A percentile compares a stretch with the other conserved stretches of the same genome.
Conservation (phyloP, 352 stramenopile genomes). For the Achlya hypogyna region DNA sequence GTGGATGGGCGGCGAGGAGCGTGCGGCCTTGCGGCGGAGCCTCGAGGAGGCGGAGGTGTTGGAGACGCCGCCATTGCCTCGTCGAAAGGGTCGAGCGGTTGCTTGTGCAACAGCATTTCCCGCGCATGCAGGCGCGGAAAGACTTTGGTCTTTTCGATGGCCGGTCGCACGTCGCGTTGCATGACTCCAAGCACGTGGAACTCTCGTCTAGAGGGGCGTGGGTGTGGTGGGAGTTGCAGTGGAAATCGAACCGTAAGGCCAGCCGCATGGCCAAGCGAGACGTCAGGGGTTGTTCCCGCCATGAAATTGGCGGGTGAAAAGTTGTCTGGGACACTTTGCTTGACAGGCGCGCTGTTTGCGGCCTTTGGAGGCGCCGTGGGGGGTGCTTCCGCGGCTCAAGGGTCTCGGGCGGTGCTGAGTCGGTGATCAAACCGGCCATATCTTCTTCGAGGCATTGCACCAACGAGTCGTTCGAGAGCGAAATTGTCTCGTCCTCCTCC, state of each 20-base stretch:
- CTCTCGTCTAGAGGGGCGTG: constrained; percentile 19
- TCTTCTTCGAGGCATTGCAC: background rate
- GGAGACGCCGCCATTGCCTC: background rate
- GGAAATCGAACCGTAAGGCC: constrained; percentile 41
- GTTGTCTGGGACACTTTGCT: background rate
- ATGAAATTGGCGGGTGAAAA: constrained; percentile 19
- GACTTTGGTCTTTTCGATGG: background rate
- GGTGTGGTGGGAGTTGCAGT: no score
- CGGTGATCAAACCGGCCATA: no score
- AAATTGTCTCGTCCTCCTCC: background rate
- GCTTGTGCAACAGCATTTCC: background rate
- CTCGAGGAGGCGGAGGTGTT: background rate
- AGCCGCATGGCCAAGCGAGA: constrained; percentile 45
- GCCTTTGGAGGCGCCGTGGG: constrained; percentile 1
- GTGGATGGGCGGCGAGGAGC: background rate
- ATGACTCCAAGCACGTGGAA: constrained; percentile 7
- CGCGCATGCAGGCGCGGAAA: background rate
- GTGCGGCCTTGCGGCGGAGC: background rate
- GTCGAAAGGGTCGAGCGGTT: constrained; percentile 5
- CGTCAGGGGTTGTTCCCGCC: constrained; percentile 34
- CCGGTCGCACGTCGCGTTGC: background rate
- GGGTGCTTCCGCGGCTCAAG: background rate
- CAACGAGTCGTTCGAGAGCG: background rate
- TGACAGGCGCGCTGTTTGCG: background rate
- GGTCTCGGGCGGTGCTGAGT: background rate